Evolutionary conservation across 257 asterid genomes (phyloP).

Genomic region (Primulina huaijiensis): DNA sequence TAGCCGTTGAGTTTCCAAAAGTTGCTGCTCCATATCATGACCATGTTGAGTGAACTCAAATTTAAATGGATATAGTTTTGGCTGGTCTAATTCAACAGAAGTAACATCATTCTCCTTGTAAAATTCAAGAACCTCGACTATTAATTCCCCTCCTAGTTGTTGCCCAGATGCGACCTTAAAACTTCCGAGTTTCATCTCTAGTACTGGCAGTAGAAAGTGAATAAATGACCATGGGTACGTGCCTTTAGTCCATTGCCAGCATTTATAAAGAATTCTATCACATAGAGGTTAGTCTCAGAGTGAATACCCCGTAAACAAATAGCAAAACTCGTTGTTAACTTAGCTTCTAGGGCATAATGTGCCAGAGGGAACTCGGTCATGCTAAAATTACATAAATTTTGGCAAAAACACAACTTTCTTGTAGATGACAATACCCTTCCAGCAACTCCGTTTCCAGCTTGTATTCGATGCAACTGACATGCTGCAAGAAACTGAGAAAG

Average conservation of each 20-base stretch:
- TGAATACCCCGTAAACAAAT: neutral
- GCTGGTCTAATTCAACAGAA: neutral
- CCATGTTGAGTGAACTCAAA: slow-evolving; percentile 12
- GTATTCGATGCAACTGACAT: neutral
- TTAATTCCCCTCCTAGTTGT: slow-evolving; percentile 16
- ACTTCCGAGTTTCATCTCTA: neutral
- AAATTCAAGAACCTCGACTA: slow-evolving; percentile 18
- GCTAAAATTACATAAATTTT: slow-evolving; percentile 1
- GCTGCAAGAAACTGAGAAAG: neutral
- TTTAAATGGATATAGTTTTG: slow-evolving; percentile 2
- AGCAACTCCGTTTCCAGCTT: slow-evolving; percentile 16
- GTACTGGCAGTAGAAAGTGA: neutral
- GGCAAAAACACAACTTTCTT: neutral
- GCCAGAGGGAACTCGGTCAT: slow-evolving; percentile 13
- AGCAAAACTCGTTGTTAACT: slow-evolving; percentile 8
- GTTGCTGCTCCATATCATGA: neutral
- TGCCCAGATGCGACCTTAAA: neutral
- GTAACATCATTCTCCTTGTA: neutral
- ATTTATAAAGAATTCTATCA: neutral
- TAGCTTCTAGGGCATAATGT: slow-evolving; percentile 16
- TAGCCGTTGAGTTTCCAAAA: neutral
- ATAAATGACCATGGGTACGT: neutral
- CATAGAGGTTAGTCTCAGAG: neutral
- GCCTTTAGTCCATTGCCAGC: neutral
- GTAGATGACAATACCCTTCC: neutral